phyloP scores from a whole-genome alignment of 176 grass and related monocot species.

The Juncus effusus region DNA sequence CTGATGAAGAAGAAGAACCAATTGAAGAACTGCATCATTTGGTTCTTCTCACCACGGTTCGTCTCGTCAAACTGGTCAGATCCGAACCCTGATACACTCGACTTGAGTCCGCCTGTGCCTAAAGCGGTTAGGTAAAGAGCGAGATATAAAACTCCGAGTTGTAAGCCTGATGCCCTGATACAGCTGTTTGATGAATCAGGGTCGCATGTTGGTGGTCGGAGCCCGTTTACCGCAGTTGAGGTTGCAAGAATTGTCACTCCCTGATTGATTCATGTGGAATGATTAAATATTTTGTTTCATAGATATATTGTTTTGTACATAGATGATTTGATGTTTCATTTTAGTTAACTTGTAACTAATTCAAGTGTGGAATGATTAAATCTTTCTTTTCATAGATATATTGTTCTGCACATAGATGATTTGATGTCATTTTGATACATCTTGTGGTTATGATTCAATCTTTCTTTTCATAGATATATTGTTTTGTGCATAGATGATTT shows the following conservation, averaged over 20 bases:
- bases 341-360: no score
- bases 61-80: slow-evolving; percentile 92
- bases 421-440: no score
- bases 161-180: slow-evolving; percentile 35
- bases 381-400: no score
- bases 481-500: no score
- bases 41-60: slow-evolving; percentile 36
- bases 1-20: slow-evolving; percentile 99
- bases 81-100: slow-evolving; percentile 85
- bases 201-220: slow-evolving; percentile 47
- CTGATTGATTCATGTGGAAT: slow-evolving; percentile 18
- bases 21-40: slow-evolving; percentile 90
- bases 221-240: slow-evolving; percentile 52
- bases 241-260: slow-evolving; percentile 76
- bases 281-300: no score
- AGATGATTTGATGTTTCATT: no score
- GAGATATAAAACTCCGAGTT: slow-evolving; percentile 61
- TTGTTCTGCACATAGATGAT: no score
- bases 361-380: no score
- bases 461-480: no score
- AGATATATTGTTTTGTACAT: no score
- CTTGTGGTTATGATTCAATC: no score
- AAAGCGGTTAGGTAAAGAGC: slow-evolving; percentile 82
- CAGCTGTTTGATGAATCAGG: background rate
- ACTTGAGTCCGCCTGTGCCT: slow-evolving; percentile 80